A percentile compares a stretch with the other conserved stretches of the same genome.
Evolutionary conservation across 352 stramenopile genomes (phyloP).

Genomic region (Globisporangium sylvaticum): DNA sequence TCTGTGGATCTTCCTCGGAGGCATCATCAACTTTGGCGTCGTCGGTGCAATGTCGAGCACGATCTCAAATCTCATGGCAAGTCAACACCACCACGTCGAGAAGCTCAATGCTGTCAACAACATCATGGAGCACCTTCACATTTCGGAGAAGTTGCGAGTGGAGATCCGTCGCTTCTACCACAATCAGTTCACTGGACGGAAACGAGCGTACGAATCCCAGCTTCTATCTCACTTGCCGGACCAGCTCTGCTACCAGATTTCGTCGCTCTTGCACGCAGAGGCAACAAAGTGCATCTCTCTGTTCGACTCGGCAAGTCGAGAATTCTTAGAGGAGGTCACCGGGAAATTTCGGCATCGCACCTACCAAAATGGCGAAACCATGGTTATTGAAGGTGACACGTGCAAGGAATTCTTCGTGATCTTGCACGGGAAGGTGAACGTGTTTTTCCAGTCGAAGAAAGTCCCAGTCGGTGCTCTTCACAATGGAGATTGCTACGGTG

Average conservation of each 20-base stretch:
- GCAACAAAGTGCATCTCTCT: slow-evolving; percentile 49
- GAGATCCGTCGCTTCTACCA: slow-evolving; percentile 79
- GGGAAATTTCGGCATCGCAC: slow-evolving; percentile 70
- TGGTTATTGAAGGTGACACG: slow-evolving; percentile 62
- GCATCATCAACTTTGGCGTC: slow-evolving; percentile 76
- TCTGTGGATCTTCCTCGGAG: slow-evolving; percentile 70
- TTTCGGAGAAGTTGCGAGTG: slow-evolving; percentile 43
- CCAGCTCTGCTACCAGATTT: slow-evolving; percentile 73
- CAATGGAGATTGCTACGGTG: slow-evolving; percentile 66
- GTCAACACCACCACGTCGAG: slow-evolving; percentile 62
- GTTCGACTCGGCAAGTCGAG: slow-evolving; percentile 57
- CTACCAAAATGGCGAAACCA: slow-evolving; percentile 69
- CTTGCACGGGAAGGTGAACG: slow-evolving; percentile 53
- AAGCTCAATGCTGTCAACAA: slow-evolving; percentile 64
- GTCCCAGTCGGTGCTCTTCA: slow-evolving; percentile 54
- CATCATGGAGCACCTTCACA: slow-evolving; percentile 53
- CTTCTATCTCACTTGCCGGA: slow-evolving; percentile 63
- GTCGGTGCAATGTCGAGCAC: slow-evolving; percentile 80
- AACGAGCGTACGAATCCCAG: slow-evolving; percentile 67
- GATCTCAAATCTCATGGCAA: slow-evolving; percentile 62
- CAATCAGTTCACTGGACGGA: slow-evolving; percentile 51
- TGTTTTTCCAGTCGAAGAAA: slow-evolving; percentile 47
- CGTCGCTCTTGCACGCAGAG: slow-evolving; percentile 58
- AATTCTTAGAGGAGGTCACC: slow-evolving; percentile 77
- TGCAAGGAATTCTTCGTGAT: slow-evolving; percentile 74